A percentile compares a stretch with the other conserved stretches of the same genome.
phyloP scores from a whole-genome alignment of 2,329 filamentous ascomycete species.

The Boeremia exigua region DNA sequence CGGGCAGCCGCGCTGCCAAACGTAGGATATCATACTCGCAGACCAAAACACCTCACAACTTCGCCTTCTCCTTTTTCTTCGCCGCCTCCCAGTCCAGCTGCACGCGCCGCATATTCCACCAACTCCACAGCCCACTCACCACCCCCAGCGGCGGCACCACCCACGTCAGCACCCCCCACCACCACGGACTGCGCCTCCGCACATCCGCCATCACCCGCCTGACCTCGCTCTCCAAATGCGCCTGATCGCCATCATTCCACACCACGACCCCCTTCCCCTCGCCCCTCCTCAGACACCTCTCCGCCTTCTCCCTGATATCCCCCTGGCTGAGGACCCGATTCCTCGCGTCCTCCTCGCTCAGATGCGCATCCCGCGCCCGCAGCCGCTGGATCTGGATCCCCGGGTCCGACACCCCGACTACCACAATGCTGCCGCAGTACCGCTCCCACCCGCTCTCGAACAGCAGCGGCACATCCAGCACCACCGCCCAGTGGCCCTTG shows the following conservation, averaged over 20 bases:
- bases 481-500: slow-evolving; percentile 81
- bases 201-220: slow-evolving; percentile 69
- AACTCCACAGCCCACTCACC: slow-evolving; percentile 71
- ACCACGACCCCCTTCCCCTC: slow-evolving; percentile 74
- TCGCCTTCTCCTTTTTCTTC: slow-evolving; percentile 63
- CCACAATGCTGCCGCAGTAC: slow-evolving; percentile 82
- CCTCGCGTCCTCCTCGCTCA: slow-evolving; percentile 84
- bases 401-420: slow-evolving; percentile 83
- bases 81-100: slow-evolving; percentile 73
- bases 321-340: slow-evolving; percentile 87
- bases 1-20: background rate
- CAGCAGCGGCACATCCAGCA: slow-evolving; percentile 89
- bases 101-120: slow-evolving; percentile 73
- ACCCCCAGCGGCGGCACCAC: slow-evolving; percentile 77
- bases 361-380: slow-evolving; percentile 74
- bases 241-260: slow-evolving; percentile 84
- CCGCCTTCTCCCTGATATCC: slow-evolving; percentile 83
- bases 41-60: slow-evolving; percentile 51
- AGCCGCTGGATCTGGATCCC: slow-evolving; percentile 82
- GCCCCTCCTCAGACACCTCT: slow-evolving; percentile 71
- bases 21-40: slow-evolving; percentile 18
- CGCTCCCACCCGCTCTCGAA: slow-evolving; percentile 88
- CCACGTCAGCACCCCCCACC: slow-evolving; percentile 80
- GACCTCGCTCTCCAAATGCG: slow-evolving; percentile 72
- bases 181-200: slow-evolving; percentile 68